These are phyloP conservation scores for Fusarium penzigii DNA, from an alignment of 2,329 filamentous ascomycete species.

Conservation along the genomic window DNA sequence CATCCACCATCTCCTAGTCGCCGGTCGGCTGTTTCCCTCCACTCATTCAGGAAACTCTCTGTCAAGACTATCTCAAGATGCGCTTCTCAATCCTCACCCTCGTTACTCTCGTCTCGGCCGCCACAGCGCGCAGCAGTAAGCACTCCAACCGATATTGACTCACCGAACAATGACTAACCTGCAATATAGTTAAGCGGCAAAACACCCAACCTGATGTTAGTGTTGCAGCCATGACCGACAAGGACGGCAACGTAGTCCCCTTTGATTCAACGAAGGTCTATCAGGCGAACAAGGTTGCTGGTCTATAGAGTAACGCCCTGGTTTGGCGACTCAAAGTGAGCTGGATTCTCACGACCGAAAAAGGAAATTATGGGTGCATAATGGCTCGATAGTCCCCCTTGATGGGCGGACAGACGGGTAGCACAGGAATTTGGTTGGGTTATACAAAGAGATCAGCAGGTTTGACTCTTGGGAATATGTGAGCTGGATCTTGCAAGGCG, in stretches of 20 bases:
- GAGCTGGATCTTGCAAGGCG: too few species aligned
- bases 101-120: slow-evolving; percentile 48
- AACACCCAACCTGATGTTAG: slow-evolving; percentile 33
- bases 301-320: slow-evolving; percentile 31
- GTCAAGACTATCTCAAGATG: slow-evolving; percentile 46
- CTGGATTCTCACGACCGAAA: too few species aligned
- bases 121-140: slow-evolving; percentile 41
- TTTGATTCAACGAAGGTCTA: slow-evolving; percentile 47
- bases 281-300: slow-evolving; percentile 39
- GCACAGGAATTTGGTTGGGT: too few species aligned
- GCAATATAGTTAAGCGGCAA: slow-evolving; percentile 16
- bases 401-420: too few species aligned
- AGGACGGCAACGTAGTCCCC: slow-evolving; percentile 45
- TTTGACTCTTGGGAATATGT: too few species aligned
- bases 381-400: too few species aligned
- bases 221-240: slow-evolving; percentile 47
- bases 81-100: slow-evolving; percentile 51
- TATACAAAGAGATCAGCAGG: too few species aligned
- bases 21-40: slow-evolving; percentile 11
- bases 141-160: neutral
- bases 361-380: too few species aligned
- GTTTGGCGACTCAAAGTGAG: neutral
- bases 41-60: slow-evolving; percentile 4
- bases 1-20: too few species aligned
- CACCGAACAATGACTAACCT: slow-evolving; percentile 6